Evolutionary conservation across 441 rosid species (phyloP).

Genomic region (Populus tomentosa): DNA sequence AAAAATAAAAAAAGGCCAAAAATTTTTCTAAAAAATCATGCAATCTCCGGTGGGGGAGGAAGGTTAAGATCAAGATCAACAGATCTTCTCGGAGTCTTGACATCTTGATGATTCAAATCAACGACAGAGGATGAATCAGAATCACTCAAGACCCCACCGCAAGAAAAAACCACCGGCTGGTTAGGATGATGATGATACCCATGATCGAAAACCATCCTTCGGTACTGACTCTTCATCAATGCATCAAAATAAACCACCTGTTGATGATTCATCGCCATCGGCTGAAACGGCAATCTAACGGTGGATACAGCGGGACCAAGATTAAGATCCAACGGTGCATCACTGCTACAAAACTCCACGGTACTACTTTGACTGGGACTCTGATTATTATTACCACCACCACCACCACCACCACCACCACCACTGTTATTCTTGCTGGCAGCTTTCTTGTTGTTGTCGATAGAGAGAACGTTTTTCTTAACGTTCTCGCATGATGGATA

Average conservation of each 20-base stretch:
- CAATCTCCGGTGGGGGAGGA: conserved; percentile 51
- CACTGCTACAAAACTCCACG: conserved; percentile 44
- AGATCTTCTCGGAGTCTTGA: conserved; percentile 18
- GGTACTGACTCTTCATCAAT: conserved; percentile 29
- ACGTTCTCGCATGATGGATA: conserved; percentile 6
- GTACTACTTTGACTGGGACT: conserved; percentile 64
- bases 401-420: neutral
- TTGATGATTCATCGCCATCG: conserved; percentile 3
- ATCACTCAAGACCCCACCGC: conserved; percentile 27
- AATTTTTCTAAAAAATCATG: conserved; percentile 4
- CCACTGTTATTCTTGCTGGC: conserved; percentile 13
- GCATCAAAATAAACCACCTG: conserved; percentile 30
- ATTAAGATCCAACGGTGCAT: conserved; percentile 26
- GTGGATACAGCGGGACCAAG: conserved; percentile 20
- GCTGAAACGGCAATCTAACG: conserved; percentile 16
- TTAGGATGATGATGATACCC: conserved; percentile 1
- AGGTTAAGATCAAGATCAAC: conserved; percentile 41
- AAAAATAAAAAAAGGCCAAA: neutral
- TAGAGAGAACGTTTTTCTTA: conserved; percentile 2
- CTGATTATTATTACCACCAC: conserved; percentile 11
- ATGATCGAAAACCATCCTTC: neutral
- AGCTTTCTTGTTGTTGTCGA: neutral
- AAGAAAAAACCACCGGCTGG: conserved; percentile 8
- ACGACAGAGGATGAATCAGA: conserved; percentile 52
- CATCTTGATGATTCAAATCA: conserved; percentile 25